These are phyloP conservation scores for Ophiosphaerella korrae DNA, from an alignment of 2,329 filamentous ascomycete genomes.

Conservation along the genomic window DNA sequence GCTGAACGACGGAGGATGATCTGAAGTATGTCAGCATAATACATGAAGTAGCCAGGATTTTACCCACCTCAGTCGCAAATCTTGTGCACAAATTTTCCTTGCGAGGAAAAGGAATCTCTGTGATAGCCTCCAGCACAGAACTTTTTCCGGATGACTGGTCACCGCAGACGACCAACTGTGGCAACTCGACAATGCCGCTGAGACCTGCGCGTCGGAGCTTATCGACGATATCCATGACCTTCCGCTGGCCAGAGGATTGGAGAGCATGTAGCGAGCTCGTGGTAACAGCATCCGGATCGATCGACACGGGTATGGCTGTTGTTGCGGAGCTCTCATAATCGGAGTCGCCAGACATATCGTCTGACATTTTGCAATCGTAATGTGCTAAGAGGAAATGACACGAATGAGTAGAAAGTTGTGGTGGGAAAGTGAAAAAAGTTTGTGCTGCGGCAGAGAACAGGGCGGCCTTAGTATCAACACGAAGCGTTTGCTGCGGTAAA, in stretches of 20 bases:
- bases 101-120: slow-evolving; percentile 62
- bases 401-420: no score
- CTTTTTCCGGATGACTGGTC: slow-evolving; percentile 35
- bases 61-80: slow-evolving; percentile 60
- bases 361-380: no score
- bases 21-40: no score
- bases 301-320: background rate
- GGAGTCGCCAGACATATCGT: no score
- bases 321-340: no score
- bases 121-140: slow-evolving; percentile 43
- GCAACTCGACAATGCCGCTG: slow-evolving; percentile 33
- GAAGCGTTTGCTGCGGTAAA: no score
- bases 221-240: slow-evolving; percentile 59
- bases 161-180: slow-evolving; percentile 44
- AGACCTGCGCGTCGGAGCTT: slow-evolving; percentile 53
- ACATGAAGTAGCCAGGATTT: no score
- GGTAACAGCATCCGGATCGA: slow-evolving; percentile 26
- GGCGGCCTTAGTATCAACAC: no score
- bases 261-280: slow-evolving; percentile 49
- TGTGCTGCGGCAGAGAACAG: no score
- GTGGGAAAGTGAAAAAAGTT: no score
- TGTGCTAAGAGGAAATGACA: no score
- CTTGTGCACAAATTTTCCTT: slow-evolving; percentile 63
- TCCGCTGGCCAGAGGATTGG: slow-evolving; percentile 52
- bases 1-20: slow-evolving; percentile 56